A percentile compares a stretch with the other conserved stretches of the same genome.
Evolutionary conservation across 768 basidiomycete species (phyloP).

Genomic region (Hydnum rufescens): DNA sequence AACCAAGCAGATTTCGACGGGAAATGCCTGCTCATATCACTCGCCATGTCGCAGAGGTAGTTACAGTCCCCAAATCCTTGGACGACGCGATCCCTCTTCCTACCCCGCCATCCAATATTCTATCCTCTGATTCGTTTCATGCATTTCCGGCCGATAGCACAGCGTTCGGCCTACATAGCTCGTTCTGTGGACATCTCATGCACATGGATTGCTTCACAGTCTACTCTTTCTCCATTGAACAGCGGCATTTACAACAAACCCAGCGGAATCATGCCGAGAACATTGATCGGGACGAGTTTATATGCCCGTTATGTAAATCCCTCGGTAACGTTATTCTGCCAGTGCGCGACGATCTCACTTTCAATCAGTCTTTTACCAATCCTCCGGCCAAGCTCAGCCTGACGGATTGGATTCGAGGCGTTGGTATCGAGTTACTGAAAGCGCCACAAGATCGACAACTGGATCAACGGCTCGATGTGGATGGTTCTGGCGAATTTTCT

Average conservation of each 20-base stretch:
- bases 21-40: slow-evolving; percentile 46
- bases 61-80: slow-evolving; percentile 41
- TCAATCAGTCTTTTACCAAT: neutral
- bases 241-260: slow-evolving; percentile 71
- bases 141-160: slow-evolving; percentile 52
- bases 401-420: slow-evolving; percentile 75
- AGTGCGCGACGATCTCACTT: slow-evolving; percentile 20
- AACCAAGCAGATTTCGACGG: slow-evolving; percentile 71
- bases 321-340: slow-evolving; percentile 89
- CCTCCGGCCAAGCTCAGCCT: slow-evolving; percentile 25
- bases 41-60: slow-evolving; percentile 33
- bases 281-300: slow-evolving; percentile 83
- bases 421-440: slow-evolving; percentile 76
- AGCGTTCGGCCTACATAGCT: slow-evolving; percentile 69
- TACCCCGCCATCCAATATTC: slow-evolving; percentile 5
- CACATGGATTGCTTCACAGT: slow-evolving; percentile 86
- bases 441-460: slow-evolving; percentile 53
- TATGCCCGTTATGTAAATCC: slow-evolving; percentile 94
- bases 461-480: slow-evolving; percentile 54
- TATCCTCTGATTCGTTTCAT: slow-evolving; percentile 29
- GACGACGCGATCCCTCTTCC: slow-evolving; percentile 25
- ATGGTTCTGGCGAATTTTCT: slow-evolving; percentile 71
- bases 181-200: slow-evolving; percentile 94
- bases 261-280: slow-evolving; percentile 89
- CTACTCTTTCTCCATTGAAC: slow-evolving; percentile 70